phyloP scores from a whole-genome alignment of 148 eudicot species.

The Talinum fruticosum region DNA sequence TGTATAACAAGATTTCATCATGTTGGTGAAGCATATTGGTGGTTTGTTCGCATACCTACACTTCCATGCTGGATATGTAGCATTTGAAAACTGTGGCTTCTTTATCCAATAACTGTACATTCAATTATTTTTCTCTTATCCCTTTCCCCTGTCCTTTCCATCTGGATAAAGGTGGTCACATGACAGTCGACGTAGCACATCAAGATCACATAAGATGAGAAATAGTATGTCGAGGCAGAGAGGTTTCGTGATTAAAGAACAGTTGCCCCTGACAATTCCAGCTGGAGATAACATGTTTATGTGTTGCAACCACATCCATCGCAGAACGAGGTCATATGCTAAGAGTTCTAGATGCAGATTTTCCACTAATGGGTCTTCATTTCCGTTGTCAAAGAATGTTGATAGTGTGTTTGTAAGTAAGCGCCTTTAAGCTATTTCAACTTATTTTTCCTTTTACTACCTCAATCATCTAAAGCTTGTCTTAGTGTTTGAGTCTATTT shows the following conservation, averaged over 20 bases:
- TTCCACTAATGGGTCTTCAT: slow-evolving; percentile 52
- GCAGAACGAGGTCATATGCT: slow-evolving; percentile 34
- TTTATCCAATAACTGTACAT: neutral
- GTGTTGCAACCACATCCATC: slow-evolving; percentile 41
- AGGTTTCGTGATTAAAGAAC: slow-evolving; percentile 18
- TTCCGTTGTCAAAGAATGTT: slow-evolving; percentile 40
- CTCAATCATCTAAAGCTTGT: slow-evolving; percentile 1
- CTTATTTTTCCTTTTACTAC: neutral
- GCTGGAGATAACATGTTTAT: slow-evolving; percentile 23
- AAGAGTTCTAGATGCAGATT: slow-evolving; percentile 43
- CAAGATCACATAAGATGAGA: slow-evolving; percentile 28
- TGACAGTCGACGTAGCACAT: slow-evolving; percentile 26
- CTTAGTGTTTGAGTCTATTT: neutral
- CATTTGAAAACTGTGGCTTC: neutral
- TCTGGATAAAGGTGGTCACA: slow-evolving; percentile 37
- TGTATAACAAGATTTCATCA: neutral
- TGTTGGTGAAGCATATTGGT: neutral
- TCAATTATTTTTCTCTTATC: neutral
- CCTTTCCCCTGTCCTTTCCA: neutral
- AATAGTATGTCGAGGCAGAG: slow-evolving; percentile 28
- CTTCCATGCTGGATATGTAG: neutral
- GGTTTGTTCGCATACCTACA: neutral
- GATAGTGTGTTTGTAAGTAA: slow-evolving; percentile 52
- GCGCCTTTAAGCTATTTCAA: slow-evolving; percentile 23
- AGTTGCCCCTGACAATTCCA: slow-evolving; percentile 19